A percentile compares a stretch with the other conserved stretches of the same genome.
Conservation (phyloP, 2,329 filamentous ascomycete species). For the Fonsecaea nubica region DNA sequence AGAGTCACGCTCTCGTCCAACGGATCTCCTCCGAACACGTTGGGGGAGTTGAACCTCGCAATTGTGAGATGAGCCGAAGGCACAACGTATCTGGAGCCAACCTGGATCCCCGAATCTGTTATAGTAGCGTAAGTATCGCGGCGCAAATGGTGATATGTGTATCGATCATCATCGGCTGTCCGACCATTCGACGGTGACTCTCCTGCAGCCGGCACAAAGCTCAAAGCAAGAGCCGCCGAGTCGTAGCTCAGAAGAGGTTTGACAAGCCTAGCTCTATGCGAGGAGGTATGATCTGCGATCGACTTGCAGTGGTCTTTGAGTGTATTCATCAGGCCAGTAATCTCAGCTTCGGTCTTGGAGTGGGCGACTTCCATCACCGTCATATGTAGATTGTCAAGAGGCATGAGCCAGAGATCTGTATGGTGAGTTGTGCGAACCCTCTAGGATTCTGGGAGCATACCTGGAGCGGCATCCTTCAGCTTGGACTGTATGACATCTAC, state of each 20-base stretch:
- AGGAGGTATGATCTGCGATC: slow-evolving; percentile 65
- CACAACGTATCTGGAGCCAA: slow-evolving; percentile 83
- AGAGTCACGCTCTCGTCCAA: slow-evolving; percentile 48
- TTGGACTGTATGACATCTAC: slow-evolving; percentile 72
- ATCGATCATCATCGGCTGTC: slow-evolving; percentile 63
- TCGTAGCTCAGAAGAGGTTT: slow-evolving; percentile 86
- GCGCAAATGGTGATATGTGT: slow-evolving; percentile 90
- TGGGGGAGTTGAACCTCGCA: slow-evolving; percentile 74
- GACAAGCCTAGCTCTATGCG: slow-evolving; percentile 74
- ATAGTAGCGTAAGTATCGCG: slow-evolving; percentile 74
- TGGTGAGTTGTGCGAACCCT: slow-evolving; percentile 18
- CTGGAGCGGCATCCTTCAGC: slow-evolving; percentile 69
- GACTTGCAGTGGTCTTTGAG: slow-evolving; percentile 57
- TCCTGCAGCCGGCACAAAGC: slow-evolving; percentile 79
- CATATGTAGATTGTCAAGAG: slow-evolving; percentile 76
- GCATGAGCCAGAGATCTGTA: slow-evolving; percentile 85
- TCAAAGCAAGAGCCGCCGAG: slow-evolving; percentile 81
- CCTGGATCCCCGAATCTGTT: slow-evolving; percentile 66
- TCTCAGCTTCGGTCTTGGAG: slow-evolving; percentile 73
- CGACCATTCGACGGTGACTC: slow-evolving; percentile 53
- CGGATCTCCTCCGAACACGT: slow-evolving; percentile 59
- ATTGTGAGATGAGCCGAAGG: slow-evolving; percentile 90
- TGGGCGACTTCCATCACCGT: slow-evolving; percentile 86
- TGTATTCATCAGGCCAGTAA: slow-evolving; percentile 65
- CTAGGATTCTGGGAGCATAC: slow-evolving; percentile 58